Base-by-base conservation (phyloP, 345 rosid genomes). In the Sonneratia caseolaris region DNA sequence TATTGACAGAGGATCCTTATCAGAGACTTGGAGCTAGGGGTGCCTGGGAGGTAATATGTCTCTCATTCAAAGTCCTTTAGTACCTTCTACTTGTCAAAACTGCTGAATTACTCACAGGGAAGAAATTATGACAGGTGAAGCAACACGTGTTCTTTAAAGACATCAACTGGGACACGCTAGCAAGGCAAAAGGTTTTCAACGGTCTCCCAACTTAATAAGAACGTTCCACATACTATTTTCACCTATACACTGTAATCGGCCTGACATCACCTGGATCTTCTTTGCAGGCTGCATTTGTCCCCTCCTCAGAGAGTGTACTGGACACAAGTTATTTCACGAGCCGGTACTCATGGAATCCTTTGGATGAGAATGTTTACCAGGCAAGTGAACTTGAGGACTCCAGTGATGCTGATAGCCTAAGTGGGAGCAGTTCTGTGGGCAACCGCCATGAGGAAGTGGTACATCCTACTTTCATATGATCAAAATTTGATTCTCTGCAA, bases 281-380 rank as follows among this genome's bases (percentile, higher is more conserved):
- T 71, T 57, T 68, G 64, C 80, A 96, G 98, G 97, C 99, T 75
- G 96, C 98, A 72, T 96, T 96, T 82, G 95, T 96, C 71, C 99
- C 99, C 21, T 71, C 85, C 71, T 91, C 99, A 65, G 97, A 96
- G 76, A 96, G 98, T 79, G 96, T 91, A 70, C 80, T 89, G 15
- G 99, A 96, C 81, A 92, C 99, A 27, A 96, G 97, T 82, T 96
- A 96, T 83, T 96, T 96, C 82, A 96, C 97, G 65, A 96, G 98
- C 81, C 95, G 99, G 70, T 83, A 84, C 84, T 85, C 97, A 1
- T 96, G 98, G 98, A 88, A 91, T 82, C 74, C 88, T 80, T 82
- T 89, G 1, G 94, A 86, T 67, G 91, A 86, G 70, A 84, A 82
- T 69, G 80, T 69, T 73, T 89, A 86, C 78, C 91, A 88, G 0